These are phyloP conservation scores for Trypanosoma cruzi DNA, from an alignment of 208 protist species.

Conservation along the genomic window DNA sequence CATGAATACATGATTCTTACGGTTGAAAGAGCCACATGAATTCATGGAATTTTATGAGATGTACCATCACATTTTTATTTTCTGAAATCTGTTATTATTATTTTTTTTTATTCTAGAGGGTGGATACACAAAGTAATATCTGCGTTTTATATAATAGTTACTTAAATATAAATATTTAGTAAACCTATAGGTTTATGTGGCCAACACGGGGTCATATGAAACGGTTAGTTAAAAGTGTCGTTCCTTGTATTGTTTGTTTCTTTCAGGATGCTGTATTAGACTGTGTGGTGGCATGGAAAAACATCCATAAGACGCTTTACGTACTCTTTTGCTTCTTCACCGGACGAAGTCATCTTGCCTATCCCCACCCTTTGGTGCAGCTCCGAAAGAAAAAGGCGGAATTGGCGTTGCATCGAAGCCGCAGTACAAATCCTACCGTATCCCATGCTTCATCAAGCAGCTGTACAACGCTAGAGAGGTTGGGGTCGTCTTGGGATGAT, in stretches of 20 bases:
- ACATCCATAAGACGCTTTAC: constrained; percentile 49
- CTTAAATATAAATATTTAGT: constrained; percentile 23
- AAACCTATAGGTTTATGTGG: neutral
- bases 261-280: constrained; percentile 44
- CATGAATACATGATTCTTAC: neutral
- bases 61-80: neutral
- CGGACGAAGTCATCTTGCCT: constrained; percentile 73
- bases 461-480: neutral
- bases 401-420: constrained; percentile 2
- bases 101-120: too few species aligned
- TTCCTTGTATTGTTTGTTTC: constrained; percentile 28
- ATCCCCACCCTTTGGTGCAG: constrained; percentile 36
- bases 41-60: neutral
- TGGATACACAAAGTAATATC: too few species aligned
- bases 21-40: neutral
- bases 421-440: neutral
- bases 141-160: too few species aligned
- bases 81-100: too few species aligned
- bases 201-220: constrained; percentile 11
- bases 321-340: constrained; percentile 71
- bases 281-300: constrained; percentile 50
- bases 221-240: constrained; percentile 50
- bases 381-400: constrained; percentile 30
- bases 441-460: neutral
- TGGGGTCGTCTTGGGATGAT: constrained; percentile 4